Evolutionary conservation across 192 early-diverging fungal genomes (phyloP).

Genomic region (Coemansia sp.): DNA sequence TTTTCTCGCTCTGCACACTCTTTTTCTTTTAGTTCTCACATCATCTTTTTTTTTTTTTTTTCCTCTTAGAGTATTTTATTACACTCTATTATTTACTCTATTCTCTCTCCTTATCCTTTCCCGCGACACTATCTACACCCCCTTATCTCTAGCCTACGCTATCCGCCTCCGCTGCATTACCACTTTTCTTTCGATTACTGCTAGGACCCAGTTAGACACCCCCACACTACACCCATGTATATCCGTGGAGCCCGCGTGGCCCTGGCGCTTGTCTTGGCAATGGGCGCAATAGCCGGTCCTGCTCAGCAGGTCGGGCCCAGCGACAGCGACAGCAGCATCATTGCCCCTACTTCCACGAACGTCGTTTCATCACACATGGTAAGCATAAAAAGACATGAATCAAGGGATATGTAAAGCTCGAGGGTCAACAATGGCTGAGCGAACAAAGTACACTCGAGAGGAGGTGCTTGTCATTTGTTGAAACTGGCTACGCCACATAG

Average conservation of each 20-base stretch:
- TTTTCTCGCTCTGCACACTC: neutral
- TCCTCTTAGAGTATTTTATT: constrained; percentile 1
- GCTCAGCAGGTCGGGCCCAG: neutral
- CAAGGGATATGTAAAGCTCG: neutral
- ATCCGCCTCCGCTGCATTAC: constrained; percentile 6
- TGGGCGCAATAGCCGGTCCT: constrained; percentile 14
- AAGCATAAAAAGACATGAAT: neutral
- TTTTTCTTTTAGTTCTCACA: neutral
- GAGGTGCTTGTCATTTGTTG: neutral
- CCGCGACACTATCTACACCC: neutral
- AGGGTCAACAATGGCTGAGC: neutral
- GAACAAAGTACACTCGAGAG: neutral
- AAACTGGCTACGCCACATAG: neutral
- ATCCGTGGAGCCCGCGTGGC: constrained; percentile 31
- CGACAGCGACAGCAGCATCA: neutral
- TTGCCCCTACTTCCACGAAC: neutral
- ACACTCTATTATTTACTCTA: neutral
- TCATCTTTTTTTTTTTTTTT: neutral
- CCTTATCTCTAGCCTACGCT: neutral
- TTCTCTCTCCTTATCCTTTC: neutral
- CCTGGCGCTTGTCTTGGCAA: constrained; percentile 35
- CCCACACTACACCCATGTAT: constrained; percentile 19
- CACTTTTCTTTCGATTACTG: neutral
- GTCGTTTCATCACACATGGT: neutral
- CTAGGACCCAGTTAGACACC: neutral